Conservation (phyloP, 2,329 filamentous ascomycete genomes). For the Capronia epimyces region DNA sequence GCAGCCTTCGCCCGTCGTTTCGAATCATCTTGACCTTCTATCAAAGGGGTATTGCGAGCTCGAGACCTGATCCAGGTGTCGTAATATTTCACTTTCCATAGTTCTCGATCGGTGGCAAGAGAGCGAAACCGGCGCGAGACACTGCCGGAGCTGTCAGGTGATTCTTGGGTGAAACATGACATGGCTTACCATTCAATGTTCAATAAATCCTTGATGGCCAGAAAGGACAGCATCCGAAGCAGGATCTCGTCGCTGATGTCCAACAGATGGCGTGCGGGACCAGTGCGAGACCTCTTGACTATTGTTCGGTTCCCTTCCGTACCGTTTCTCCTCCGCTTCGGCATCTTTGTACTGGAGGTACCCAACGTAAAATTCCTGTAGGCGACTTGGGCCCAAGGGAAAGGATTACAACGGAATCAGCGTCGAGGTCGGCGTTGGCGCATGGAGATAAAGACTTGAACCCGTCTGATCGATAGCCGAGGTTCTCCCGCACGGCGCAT, state of each 20-base stretch:
- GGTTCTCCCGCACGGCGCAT: background rate
- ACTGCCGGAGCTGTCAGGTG: conserved; percentile 41
- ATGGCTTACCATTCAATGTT: conserved; percentile 54
- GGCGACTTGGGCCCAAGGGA: too few relatives aligned
- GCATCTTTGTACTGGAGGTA: conserved; percentile 11
- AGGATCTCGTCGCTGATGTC: conserved; percentile 80
- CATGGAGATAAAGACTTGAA: background rate
- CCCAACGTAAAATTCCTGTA: too few relatives aligned
- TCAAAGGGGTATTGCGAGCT: conserved; percentile 22
- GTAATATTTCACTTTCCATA: conserved; percentile 91
- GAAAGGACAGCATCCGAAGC: conserved; percentile 71
- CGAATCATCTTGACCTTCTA: background rate
- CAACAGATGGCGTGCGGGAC: conserved; percentile 49
- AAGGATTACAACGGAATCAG: background rate
- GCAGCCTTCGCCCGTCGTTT: conserved; percentile 52
- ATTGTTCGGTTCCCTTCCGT: conserved; percentile 2
- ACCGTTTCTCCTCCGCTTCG: conserved; percentile 18
- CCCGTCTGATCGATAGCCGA: background rate
- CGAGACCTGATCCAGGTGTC: conserved; percentile 50
- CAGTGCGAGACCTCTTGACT: conserved; percentile 16
- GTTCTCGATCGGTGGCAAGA: conserved; percentile 72
- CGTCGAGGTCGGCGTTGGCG: background rate
- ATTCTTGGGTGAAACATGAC: background rate
- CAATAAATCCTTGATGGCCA: conserved; percentile 65
- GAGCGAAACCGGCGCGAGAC: conserved; percentile 70